Percentiles rank a stretch among this genome's conserved stretches.
phyloP scores from a whole-genome alignment of 306 rosid species.

The Quercus agrifolia region DNA sequence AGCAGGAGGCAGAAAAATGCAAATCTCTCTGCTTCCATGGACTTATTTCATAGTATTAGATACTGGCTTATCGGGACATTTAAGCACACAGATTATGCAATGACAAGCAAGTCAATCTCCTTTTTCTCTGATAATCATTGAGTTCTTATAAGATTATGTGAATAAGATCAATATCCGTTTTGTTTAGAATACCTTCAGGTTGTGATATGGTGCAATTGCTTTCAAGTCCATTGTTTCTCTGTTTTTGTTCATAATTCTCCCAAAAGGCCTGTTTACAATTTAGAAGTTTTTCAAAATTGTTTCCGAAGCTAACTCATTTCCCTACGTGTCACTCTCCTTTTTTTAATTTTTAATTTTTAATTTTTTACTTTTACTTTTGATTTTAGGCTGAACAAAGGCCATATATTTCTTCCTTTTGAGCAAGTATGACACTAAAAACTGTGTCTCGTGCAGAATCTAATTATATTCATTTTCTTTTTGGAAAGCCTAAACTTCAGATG shows the following conservation, averaged over 20 bases:
- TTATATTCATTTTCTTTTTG: too few relatives aligned
- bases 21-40: conserved; percentile 23
- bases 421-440: too few relatives aligned
- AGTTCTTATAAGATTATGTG: background rate
- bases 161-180: background rate
- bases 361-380: too few relatives aligned
- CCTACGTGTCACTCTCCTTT: too few relatives aligned
- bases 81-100: conserved; percentile 22
- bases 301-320: too few relatives aligned
- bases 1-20: conserved; percentile 27
- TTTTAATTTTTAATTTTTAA: too few relatives aligned
- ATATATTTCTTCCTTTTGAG: too few relatives aligned
- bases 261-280: too few relatives aligned
- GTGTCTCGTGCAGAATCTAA: too few relatives aligned
- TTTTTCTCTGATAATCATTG: background rate
- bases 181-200: background rate
- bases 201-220: background rate
- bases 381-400: too few relatives aligned
- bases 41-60: conserved; percentile 13
- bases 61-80: conserved; percentile 17
- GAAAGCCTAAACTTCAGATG: too few relatives aligned
- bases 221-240: background rate
- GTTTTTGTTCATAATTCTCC: background rate
- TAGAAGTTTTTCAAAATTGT: too few relatives aligned
- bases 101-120: conserved; percentile 27